Conservation (phyloP, 306 rosid genomes). For the Vigna unguiculata region DNA sequence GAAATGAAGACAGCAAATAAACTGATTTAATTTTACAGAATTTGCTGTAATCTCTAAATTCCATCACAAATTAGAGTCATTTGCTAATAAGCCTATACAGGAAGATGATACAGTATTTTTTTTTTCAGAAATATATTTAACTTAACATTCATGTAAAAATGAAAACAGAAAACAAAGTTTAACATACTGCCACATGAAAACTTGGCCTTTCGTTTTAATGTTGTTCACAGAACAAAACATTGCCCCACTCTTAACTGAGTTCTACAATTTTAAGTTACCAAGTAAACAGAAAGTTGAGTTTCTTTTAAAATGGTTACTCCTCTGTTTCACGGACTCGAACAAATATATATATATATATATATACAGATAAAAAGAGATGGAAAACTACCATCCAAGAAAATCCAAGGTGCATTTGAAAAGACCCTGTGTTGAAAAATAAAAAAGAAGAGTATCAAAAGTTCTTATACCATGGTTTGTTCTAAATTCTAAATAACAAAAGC, state of each 20-base stretch:
- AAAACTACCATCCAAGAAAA: background rate
- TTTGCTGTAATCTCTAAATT: background rate
- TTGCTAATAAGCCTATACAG: background rate
- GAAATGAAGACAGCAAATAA: background rate
- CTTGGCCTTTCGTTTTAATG: background rate
- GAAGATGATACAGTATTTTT: background rate
- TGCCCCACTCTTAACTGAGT: background rate
- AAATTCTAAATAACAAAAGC: conserved; percentile 37
- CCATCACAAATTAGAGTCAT: background rate
- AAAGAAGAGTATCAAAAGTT: conserved; percentile 13
- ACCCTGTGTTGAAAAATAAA: background rate
- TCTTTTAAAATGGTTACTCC: background rate
- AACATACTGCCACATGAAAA: background rate
- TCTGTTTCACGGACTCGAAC: background rate
- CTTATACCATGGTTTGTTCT: conserved; percentile 33
- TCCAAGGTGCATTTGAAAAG: background rate
- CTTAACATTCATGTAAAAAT: background rate
- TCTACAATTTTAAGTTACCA: conserved; percentile 18
- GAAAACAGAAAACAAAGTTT: conserved; percentile 7
- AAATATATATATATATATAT: background rate
- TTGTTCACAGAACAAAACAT: background rate
- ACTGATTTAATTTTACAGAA: background rate
- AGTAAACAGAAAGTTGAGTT: background rate
- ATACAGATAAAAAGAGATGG: background rate
- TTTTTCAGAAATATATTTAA: background rate